Evolutionary conservation across 2,329 filamentous ascomycete species (phyloP), one percentile per base, ranked within the genome.

Genomic region (Nothomitra cinnamomea): DNA sequence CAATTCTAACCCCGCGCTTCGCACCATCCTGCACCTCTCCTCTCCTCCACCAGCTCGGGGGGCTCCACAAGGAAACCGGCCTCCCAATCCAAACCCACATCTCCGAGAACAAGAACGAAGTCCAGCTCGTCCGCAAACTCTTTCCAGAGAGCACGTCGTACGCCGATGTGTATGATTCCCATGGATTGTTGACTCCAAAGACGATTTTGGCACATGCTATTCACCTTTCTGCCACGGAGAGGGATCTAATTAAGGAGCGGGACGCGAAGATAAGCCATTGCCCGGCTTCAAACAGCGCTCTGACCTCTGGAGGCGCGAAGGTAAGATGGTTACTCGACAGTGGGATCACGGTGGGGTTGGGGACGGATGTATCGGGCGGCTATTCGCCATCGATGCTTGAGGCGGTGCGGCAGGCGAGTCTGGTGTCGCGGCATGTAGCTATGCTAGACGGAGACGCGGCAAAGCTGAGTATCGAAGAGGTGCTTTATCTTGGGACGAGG

Each of bases 281-380:
- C 65, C 90, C 90, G 0, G 85, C 83, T 53, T 87, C 82, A 60
- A 98, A 98, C 67, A 82, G 80, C 4, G 80, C 85, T 0, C 73
- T 98, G 50, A 86, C 86, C 1, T 87, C 80, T 28, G 92, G 92
- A 0, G 76, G 82, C 50, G 85, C 86, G 7, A 79, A 78, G 2
- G 82, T 98, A 1, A 75, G 90, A 17, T 77, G 77, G 67, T 65
- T 95, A 60, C 72, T 95, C 52, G 76, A 87, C 21, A 74, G 76
- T 52, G 87, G 86, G 0, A 74, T 96, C 47, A 79, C 78, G 0
- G 80, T 95, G 4, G 90, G 92, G 0, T 70, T 98, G 0, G 92
- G 92, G 0, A 96, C 90, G 0, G 92, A 98, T 65, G 80, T 96
- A 55, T 85, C 80, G 60, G 92, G 90, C 2, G 92, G 92, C 0